Percentiles rank a stretch among this genome's conserved stretches.
Conservation (phyloP, 352 stramenopile genomes). For the Globisporangium parvum region DNA sequence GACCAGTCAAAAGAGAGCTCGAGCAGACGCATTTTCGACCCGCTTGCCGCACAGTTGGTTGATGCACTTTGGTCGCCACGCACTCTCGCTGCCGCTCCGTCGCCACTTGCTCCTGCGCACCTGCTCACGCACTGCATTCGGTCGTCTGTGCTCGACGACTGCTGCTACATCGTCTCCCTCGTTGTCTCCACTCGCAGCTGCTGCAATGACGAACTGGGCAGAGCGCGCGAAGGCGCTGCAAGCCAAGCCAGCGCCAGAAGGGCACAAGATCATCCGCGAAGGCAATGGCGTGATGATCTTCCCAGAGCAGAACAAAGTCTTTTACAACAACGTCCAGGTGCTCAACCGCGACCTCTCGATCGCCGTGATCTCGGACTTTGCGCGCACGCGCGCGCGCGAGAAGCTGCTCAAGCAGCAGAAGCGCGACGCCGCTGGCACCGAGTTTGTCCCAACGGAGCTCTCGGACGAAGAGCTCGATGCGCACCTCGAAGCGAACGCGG, state of each 20-base stretch:
- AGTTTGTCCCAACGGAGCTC: constrained; percentile 45
- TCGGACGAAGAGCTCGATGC: constrained; percentile 71
- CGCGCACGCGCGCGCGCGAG: constrained; percentile 79
- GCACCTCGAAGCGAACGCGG: constrained; percentile 48
- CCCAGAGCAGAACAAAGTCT: constrained; percentile 86
- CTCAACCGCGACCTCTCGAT: constrained; percentile 99
- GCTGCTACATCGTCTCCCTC: neutral
- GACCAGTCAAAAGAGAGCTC: no score
- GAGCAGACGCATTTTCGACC: no score
- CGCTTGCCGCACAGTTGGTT: no score
- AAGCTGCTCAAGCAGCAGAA: constrained; percentile 69
- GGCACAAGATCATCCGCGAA: constrained; percentile 87
- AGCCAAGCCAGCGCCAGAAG: constrained; percentile 42
- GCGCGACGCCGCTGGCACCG: constrained; percentile 34
- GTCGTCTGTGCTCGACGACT: neutral
- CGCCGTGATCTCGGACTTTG: constrained; percentile 97
- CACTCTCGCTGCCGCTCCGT: no score
- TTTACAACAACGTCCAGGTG: constrained; percentile 94
- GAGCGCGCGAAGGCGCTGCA: constrained; percentile 59
- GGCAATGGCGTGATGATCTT: constrained; percentile 90
- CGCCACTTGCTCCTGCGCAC: no score
- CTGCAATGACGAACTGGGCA: constrained; percentile 34
- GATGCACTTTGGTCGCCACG: no score
- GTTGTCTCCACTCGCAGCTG: neutral
- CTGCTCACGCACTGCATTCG: neutral